Evolutionary conservation across 2,329 filamentous ascomycete species (phyloP), one percentile per base, ranked within the genome.

Genomic region (Dothistroma septosporum): DNA sequence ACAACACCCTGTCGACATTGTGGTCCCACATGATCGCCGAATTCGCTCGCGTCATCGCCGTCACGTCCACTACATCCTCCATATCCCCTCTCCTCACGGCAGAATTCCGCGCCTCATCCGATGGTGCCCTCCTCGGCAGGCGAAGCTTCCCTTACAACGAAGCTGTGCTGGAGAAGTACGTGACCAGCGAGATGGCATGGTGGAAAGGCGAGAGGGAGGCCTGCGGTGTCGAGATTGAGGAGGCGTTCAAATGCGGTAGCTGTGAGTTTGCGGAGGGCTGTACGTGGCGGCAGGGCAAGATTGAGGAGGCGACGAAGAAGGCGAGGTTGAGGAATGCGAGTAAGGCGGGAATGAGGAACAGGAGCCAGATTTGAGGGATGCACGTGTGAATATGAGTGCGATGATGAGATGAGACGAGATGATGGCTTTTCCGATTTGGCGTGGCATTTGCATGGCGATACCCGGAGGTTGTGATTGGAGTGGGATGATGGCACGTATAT

Each of bases 261-360:
- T 97, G 93, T 71, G 91, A 96, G 66, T 97, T 97, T 74, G 85
- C 82, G 0, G 87, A 90, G 2, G 81, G 79, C 1, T 97, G 93
- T 73, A 82, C 83, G 12, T 97, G 93, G 93, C 81, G 92, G 41
- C 80, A 83, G 67, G 80, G 80, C 11, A 87, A 89, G 75, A 85
- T 92, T 58, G 81, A 85, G 62, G 85, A 89, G 70, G 79, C 78
- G 22, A 74, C 64, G 31, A 53, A 61, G 58, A 73, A 70, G 64
- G 65, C 66, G 16, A 67, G 68, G 58, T 53, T 67, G 52, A 64
- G 63, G 58, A 62, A 52, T 47, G 63, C 62, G 49, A 55, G 28
- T 46, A 61, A 31, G 58, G 57, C 24, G 24, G 55, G 61, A 41
- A 44, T 44, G 60, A 64, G 55, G 60, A 68, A 66, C 60, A 61